Conservation (phyloP, 1,139 yeast species). For the Zygosaccharomyces pseudobailii region DNA sequence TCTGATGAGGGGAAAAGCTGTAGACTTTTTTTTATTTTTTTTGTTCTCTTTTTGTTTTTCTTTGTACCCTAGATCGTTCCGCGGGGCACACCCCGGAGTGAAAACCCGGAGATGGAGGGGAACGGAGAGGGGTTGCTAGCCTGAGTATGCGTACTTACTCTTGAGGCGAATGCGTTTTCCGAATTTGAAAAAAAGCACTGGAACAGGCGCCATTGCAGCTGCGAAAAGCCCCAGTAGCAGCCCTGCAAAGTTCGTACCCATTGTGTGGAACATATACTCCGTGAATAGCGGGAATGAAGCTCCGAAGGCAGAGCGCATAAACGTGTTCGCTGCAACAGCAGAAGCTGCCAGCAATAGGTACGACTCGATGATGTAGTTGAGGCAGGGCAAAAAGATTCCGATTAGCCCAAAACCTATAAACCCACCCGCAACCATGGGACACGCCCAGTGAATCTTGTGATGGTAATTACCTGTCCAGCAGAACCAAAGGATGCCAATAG, state of each 20-base stretch:
- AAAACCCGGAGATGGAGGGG: no score
- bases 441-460: constrained; percentile 70
- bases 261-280: constrained; percentile 62
- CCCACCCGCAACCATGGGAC: constrained; percentile 71
- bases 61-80: no score
- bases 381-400: constrained; percentile 69
- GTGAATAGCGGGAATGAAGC: constrained; percentile 80
- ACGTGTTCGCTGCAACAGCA: constrained; percentile 84
- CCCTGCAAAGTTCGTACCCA: constrained; percentile 83
- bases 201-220: constrained; percentile 57
- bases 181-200: constrained; percentile 52
- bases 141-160: constrained; percentile 49
- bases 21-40: no score
- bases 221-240: constrained; percentile 70
- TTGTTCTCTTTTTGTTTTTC: no score
- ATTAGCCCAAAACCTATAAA: constrained; percentile 73
- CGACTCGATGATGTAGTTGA: constrained; percentile 76
- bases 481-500: constrained; percentile 78
- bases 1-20: no score
- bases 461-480: constrained; percentile 80
- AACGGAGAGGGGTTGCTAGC: not conserved
- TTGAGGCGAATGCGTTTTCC: constrained; percentile 55
- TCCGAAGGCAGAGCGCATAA: constrained; percentile 62
- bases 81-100: no score
- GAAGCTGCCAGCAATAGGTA: constrained; percentile 81